Evolutionary conservation across 176 grass and related monocot species (phyloP), one percentile per base, ranked within the genome.

Genomic region (Stipa capillata): DNA sequence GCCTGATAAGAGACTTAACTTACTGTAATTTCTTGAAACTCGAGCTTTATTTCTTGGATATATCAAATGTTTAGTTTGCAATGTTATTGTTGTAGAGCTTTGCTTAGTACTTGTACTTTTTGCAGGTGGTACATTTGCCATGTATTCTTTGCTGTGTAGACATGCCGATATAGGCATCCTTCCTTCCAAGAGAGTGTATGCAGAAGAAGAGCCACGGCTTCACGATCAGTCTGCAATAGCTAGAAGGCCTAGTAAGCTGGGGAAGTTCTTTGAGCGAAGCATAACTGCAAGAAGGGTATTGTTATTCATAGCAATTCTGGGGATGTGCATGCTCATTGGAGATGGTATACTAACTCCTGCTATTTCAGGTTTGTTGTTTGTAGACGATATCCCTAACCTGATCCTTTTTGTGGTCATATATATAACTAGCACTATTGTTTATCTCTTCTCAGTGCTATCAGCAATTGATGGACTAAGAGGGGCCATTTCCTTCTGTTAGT

Each of bases 281-380:
- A 75, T 90, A 59, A 74, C 77, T 79, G 82, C 85, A 64, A 87
- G 90, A 90, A 97, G 93, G 71, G 81, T 74, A 43, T 80, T 97
- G 52, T 77, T 97, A 48, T 92, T 97, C 56, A 65, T 97, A 43
- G 79, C 85, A 37, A 88, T 97, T 65, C 43, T 97, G n/a, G 93
- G 93, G 31, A 89, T 90, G 82, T 97, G 93, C 71, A 97, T 92
- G 93, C 85, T 97, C 40, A 97, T 92, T 53, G 90, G 90, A 80
- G 93, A 90, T 88, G 93, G 93, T 49, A 93, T 97, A 81, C 87
- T 97, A 28, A 97, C 93, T 59, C 90, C 93, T 65, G 90, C 93
- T 53, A 97, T 97, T 88, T 93, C 85, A 92, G 93, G 93, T 90
- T 53, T 74, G 58, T 25, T 57, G 1, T 54, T 63, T 23, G 15